Percentiles rank a stretch among this genome's conserved stretches.
Evolutionary conservation across 2,329 filamentous ascomycete species (phyloP).

Genomic region (Penicillium brevicompactum): DNA sequence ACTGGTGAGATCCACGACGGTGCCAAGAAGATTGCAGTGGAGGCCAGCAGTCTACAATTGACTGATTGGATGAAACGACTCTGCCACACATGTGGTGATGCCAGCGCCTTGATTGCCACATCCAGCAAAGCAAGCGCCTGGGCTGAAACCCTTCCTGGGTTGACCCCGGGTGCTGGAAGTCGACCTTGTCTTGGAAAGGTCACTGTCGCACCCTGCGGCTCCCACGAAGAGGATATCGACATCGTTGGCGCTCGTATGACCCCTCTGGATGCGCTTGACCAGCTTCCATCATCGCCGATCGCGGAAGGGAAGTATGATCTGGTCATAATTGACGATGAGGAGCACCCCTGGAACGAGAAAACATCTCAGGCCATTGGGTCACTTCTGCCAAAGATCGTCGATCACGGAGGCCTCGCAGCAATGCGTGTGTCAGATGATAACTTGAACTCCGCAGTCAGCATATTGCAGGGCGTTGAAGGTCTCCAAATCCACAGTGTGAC

Average conservation of each 20-base stretch:
- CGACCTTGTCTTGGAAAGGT: slow-evolving; percentile 15
- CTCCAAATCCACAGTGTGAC: slow-evolving; percentile 15
- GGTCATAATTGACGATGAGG: slow-evolving; percentile 17
- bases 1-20: neutral
- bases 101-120: slow-evolving; percentile 10
- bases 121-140: slow-evolving; percentile 1
- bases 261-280: slow-evolving; percentile 1
- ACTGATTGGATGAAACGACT: slow-evolving; percentile 19
- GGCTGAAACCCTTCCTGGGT: slow-evolving; percentile 4
- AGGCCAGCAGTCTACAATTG: slow-evolving; percentile 11
- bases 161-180: neutral
- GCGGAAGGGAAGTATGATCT: slow-evolving; percentile 14
- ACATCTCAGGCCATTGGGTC: neutral
- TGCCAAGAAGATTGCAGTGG: neutral
- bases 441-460: slow-evolving; percentile 1
- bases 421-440: slow-evolving; percentile 9
- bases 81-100: slow-evolving; percentile 18
- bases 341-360: slow-evolving; percentile 10
- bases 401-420: slow-evolving; percentile 13
- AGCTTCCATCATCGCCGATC: slow-evolving; percentile 9
- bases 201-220: slow-evolving; percentile 10
- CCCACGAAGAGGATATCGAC: neutral
- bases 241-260: slow-evolving; percentile 2
- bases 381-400: slow-evolving; percentile 7
- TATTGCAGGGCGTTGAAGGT: slow-evolving; percentile 6